phyloP scores from a whole-genome alignment of 176 grass and related monocot species.

The Musa itinerans region DNA sequence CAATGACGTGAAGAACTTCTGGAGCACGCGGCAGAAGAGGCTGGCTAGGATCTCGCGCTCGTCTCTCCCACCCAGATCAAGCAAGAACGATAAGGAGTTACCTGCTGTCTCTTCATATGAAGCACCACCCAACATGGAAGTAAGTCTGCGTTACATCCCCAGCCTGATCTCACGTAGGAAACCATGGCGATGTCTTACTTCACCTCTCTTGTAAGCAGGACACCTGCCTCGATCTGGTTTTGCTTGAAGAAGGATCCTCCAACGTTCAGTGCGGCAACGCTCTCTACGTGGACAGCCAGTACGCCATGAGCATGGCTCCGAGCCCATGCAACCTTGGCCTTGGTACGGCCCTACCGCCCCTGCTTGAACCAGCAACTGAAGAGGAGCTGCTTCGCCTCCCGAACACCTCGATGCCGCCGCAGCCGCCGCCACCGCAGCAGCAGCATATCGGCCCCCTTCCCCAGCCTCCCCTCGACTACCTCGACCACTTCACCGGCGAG shows the following conservation, averaged over 20 bases:
- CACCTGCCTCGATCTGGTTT: slow-evolving; percentile 12
- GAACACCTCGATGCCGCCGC: too few relatives aligned
- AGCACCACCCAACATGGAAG: neutral
- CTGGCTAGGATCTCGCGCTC: slow-evolving; percentile 43
- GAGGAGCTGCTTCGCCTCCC: neutral
- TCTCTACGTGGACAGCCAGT: slow-evolving; percentile 1
- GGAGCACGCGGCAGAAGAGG: slow-evolving; percentile 66
- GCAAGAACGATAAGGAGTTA: slow-evolving; percentile 23
- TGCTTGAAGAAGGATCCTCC: slow-evolving; percentile 15
- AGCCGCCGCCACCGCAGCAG: neutral
- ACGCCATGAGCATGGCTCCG: neutral
- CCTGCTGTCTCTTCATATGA: neutral
- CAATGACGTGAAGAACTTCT: slow-evolving; percentile 95
- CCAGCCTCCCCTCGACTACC: neutral
- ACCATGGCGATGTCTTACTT: neutral
- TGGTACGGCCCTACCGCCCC: slow-evolving; percentile 15
- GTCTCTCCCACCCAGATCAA: slow-evolving; percentile 17
- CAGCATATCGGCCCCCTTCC: neutral
- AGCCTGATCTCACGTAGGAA: neutral
- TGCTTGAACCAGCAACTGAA: neutral
- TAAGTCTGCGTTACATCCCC: neutral
- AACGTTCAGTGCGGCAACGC: neutral
- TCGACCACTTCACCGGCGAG: neutral
- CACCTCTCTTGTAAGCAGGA: slow-evolving; percentile 12
- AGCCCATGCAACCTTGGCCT: slow-evolving; percentile 13